Evolutionary conservation across 2,329 filamentous ascomycete species (phyloP).

Genomic region (Arthrobotrys megalospora): DNA sequence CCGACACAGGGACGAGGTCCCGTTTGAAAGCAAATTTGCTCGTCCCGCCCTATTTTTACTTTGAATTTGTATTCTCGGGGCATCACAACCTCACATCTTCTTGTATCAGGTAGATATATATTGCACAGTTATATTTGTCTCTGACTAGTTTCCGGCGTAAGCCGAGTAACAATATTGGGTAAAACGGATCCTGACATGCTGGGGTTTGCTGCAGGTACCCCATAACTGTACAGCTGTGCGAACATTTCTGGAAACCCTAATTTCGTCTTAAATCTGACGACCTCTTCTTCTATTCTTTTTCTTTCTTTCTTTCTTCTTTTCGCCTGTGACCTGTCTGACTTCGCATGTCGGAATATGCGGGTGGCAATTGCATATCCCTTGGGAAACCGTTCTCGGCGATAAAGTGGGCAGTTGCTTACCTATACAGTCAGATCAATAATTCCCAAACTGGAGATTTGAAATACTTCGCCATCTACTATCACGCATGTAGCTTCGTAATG

Average conservation of each 20-base stretch:
- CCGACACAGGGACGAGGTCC: conserved; percentile 29
- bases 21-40: conserved; percentile 24
- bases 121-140: conserved; percentile 21
- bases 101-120: conserved; percentile 46
- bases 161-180: conserved; percentile 30
- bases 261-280: conserved; percentile 45
- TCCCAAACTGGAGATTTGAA: conserved; percentile 54
- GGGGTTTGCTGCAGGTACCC: conserved; percentile 38
- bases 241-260: conserved; percentile 37
- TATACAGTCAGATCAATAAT: conserved; percentile 54
- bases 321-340: conserved; percentile 34
- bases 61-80: conserved; percentile 52
- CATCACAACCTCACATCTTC: conserved; percentile 39
- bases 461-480: conserved; percentile 53
- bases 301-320: conserved; percentile 9
- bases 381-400: conserved; percentile 30
- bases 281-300: background rate
- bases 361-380: conserved; percentile 53
- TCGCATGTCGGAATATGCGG: conserved; percentile 60
- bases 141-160: conserved; percentile 31
- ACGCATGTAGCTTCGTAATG: conserved; percentile 56
- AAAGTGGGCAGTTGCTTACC: conserved; percentile 42
- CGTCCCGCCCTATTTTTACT: conserved; percentile 52
- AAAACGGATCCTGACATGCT: conserved; percentile 22
- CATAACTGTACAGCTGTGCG: conserved; percentile 9